Conservation (phyloP, 2,329 filamentous ascomycete species). For the Phialocephala sp. region DNA sequence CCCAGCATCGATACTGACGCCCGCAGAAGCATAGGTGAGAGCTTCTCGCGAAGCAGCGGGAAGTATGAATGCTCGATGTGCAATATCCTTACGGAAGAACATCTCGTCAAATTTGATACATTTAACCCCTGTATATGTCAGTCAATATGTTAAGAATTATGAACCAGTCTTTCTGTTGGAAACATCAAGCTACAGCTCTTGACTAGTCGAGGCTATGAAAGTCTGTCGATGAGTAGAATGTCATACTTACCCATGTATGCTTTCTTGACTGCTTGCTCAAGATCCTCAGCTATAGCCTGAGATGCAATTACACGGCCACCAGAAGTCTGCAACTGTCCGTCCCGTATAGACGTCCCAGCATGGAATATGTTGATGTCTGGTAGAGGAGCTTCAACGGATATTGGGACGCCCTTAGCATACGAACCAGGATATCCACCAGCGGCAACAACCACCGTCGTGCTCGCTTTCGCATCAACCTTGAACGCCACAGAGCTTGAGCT, state of each 20-base stretch:
- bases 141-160: slow-evolving; percentile 4
- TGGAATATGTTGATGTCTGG: slow-evolving; percentile 81
- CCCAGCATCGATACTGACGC: slow-evolving; percentile 92
- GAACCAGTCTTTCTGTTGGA: no score
- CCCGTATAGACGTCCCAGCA: slow-evolving; percentile 77
- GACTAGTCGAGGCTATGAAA: no score
- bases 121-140: slow-evolving; percentile 42
- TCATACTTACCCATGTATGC: slow-evolving; percentile 81
- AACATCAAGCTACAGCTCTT: no score
- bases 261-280: slow-evolving; percentile 82
- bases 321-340: slow-evolving; percentile 71
- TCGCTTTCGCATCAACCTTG: slow-evolving; percentile 72
- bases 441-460: slow-evolving; percentile 92
- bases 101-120: slow-evolving; percentile 70
- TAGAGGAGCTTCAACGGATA: slow-evolving; percentile 53
- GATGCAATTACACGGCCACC: slow-evolving; percentile 93
- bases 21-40: slow-evolving; percentile 91
- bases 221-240: no score
- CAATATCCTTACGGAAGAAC: slow-evolving; percentile 85
- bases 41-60: slow-evolving; percentile 48
- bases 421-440: slow-evolving; percentile 88
- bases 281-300: slow-evolving; percentile 76
- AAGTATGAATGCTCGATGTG: slow-evolving; percentile 70
- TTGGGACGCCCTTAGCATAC: slow-evolving; percentile 79
- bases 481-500: slow-evolving; percentile 64